Conservation (phyloP, 169 alveolate genomes). For the Cryptosporidium parvum region DNA sequence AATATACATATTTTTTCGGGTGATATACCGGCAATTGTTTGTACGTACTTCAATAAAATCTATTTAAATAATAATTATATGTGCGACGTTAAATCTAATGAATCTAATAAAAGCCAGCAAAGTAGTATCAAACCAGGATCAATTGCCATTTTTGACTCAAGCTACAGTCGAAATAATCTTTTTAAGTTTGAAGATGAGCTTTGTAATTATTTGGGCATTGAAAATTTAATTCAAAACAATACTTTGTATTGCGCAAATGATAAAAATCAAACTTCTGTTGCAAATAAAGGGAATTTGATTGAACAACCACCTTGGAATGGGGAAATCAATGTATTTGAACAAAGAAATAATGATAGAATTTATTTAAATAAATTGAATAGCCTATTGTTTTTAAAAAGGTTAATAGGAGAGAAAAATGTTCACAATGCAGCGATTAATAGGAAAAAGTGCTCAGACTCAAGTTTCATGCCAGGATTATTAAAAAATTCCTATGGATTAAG, state of each 20-base stretch:
- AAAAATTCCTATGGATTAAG: background rate
- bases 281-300: background rate
- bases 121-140: background rate
- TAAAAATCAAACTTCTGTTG: background rate
- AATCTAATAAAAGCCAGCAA: background rate
- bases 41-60: constrained; percentile 18
- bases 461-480: background rate
- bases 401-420: constrained; percentile 29
- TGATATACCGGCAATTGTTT: background rate
- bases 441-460: background rate
- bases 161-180: background rate
- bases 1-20: constrained; percentile 39
- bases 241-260: background rate
- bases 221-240: background rate
- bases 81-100: background rate
- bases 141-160: constrained; percentile 41
- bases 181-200: background rate
- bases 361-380: background rate
- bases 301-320: constrained; percentile 2
- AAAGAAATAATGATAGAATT: background rate
- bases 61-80: background rate
- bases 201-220: too few relatives aligned
- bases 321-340: constrained; percentile 9
- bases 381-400: background rate
- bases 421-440: background rate